Evolutionary conservation across 2,329 filamentous ascomycete species (phyloP), one percentile per base, ranked within the genome.

Genomic region (Cercospora brassicicola): DNA sequence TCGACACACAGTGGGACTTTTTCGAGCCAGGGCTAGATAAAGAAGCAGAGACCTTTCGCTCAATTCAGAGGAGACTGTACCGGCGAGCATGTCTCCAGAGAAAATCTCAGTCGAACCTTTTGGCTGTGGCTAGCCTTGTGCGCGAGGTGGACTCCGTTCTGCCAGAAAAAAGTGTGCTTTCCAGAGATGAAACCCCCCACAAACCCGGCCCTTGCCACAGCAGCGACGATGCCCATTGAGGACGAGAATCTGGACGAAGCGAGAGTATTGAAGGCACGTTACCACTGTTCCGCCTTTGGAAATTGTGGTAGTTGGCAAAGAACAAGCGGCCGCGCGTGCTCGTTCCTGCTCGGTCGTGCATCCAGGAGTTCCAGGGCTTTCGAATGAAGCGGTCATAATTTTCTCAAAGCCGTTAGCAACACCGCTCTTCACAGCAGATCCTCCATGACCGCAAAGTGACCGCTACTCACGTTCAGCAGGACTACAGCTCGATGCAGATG

Each of bases 301-400:
- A 8, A 31, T 10, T 31, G 30, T 31, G 9, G 31, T 33, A 9
- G 31, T 9, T 0, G 3, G 4, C 33, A 39, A 1, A 39, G 2
- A 5, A 5, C 33, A 6, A 15, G 33, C 33, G 33, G 3, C 4
- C 33, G 33, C 4, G 33, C 6, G 13, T 6, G 33, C 33, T 23
- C 9, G 8, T 11, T 48, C 11, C 2, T 13, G 31, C 31, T 45
- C 15, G 7, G 0, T 45, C 45, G 45, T 23, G 18, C n/a, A 18
- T 39, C 4, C 13, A 6, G 5, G 11, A 39, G 45, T 20, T 10
- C 18, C n/a, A 23, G 9, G 18, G 45, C 45, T 20, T 56, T 7
- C 10, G 5, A 13, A 56, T 61, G 23, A 48, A 61, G 59, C 59
- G 59, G 59, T 61, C 59, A 61, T 61, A 61, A 39, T 42, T 15